phyloP scores from a whole-genome alignment of 306 rosid species.

The Senna siamea region DNA sequence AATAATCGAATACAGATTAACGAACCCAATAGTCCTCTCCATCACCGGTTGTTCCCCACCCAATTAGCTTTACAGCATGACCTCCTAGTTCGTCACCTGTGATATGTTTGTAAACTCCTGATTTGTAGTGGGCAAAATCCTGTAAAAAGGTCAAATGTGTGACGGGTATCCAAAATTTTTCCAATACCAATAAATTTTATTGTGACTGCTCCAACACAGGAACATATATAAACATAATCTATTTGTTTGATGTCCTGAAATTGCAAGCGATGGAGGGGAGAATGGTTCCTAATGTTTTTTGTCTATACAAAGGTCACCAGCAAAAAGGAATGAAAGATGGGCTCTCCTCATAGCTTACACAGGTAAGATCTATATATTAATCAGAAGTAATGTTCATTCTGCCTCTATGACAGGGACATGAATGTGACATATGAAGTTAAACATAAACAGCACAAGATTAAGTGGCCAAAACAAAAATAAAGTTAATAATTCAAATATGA shows the following conservation, averaged over 20 bases:
- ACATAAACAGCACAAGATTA: neutral
- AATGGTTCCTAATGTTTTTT: constrained; percentile 15
- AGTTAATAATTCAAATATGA: too few species aligned
- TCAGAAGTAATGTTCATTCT: neutral
- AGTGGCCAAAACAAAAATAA: constrained; percentile 1
- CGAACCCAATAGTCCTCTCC: constrained; percentile 96
- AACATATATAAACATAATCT: neutral
- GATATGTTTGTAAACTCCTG: constrained; percentile 93
- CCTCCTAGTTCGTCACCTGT: constrained; percentile 80
- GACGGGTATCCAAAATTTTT: neutral
- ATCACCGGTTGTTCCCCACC: constrained; percentile 87
- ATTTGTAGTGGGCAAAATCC: constrained; percentile 98
- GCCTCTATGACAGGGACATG: constrained; percentile 1
- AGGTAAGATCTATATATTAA: neutral
- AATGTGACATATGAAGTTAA: neutral
- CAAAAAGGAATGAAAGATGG: neutral
- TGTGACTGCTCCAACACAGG: constrained; percentile 11
- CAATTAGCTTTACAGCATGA: constrained; percentile 94
- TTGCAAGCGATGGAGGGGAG: neutral
- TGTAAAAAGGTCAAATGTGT: constrained; percentile 45
- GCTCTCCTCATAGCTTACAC: constrained; percentile 7
- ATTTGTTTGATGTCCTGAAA: constrained; percentile 15
- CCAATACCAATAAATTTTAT: neutral
- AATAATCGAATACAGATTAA: constrained; percentile 30
- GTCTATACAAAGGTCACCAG: constrained; percentile 12